phyloP scores from a whole-genome alignment of 1,284 basidiomycete genomes.

The Puccinia triticina region DNA sequence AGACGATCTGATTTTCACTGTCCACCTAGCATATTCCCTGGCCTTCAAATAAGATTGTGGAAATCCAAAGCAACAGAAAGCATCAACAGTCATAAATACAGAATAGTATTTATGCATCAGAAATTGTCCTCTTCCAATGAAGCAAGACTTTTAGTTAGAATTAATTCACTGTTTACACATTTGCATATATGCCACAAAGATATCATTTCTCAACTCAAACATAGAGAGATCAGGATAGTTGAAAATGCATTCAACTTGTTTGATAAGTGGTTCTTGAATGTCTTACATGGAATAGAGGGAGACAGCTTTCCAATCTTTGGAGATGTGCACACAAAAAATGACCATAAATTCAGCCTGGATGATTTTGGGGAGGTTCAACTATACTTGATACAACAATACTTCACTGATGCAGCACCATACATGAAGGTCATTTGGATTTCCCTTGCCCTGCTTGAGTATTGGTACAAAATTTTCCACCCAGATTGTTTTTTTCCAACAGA shows the following conservation, averaged over 20 bases:
- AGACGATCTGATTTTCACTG: neutral
- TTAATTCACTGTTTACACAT: neutral
- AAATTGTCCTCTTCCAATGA: neutral
- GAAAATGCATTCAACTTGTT: neutral
- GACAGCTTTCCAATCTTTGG: neutral
- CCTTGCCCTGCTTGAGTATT: neutral
- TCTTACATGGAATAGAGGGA: neutral
- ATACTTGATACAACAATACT: neutral
- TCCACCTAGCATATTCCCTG: neutral
- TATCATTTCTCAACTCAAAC: neutral
- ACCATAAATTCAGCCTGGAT: neutral
- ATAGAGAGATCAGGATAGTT: neutral
- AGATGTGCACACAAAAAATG: neutral
- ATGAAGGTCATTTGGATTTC: neutral
- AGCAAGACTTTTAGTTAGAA: neutral
- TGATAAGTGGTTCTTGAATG: neutral
- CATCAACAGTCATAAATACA: neutral
- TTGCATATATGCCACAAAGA: slow-evolving; percentile 6
- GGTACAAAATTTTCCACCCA: neutral
- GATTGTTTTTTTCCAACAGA: neutral
- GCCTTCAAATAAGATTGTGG: neutral
- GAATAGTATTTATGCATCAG: neutral
- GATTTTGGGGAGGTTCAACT: neutral
- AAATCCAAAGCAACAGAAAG: neutral
- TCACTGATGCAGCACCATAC: neutral